Evolutionary conservation across 2,329 filamentous ascomycete species (phyloP), one percentile per base, ranked within the genome.

Genomic region (Aureobasidium uvarum): DNA sequence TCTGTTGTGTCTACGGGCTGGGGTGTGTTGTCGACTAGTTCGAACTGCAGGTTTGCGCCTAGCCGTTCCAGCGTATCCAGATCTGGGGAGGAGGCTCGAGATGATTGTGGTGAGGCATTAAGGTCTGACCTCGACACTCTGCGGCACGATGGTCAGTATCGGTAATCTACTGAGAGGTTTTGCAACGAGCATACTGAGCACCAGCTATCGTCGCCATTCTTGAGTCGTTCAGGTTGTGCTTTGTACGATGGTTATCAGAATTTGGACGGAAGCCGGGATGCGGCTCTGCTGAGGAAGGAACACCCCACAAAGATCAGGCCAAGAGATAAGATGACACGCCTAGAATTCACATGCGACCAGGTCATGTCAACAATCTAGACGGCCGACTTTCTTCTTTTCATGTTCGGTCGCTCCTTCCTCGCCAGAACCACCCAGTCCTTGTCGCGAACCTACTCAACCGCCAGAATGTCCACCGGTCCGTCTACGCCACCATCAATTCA

Each of bases 61-160:
- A 66, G 55, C 18, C 64, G 45, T 20, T 66, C 64, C 18, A 66
- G 36, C 3, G 48, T 46, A 11, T 51, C 43, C 16, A 59, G 48
- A 39, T 59, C 64, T 13, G 55, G 55, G 7, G 64, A 43, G 6
- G 64, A 66, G 7, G 64, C 54, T 16, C 64, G 64, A 10, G 64
- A 66, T 7, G 64, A 66, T 55, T 66, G 64, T 46, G 64, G 64
- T 60, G 64, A 65, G 33, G 16, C 33, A 43, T 59, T 59, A 36
- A 65, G 54, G 54, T 65, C 63, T 48, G 63, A 66, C 33, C 64
- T 50, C 25, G 43, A 46, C 36, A 66, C 64, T 52, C 63, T 65
- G 25, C 33, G 20, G 16, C 5, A 28, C 14, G 38, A n/a, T 13
- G 0, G 28, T 65, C 54, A 65, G 54, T 59, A 50, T 11, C 11